Evolutionary conservation across 202 grass and related monocot species (phyloP).

Genomic region (Thinopyrum obtusiflorum): DNA sequence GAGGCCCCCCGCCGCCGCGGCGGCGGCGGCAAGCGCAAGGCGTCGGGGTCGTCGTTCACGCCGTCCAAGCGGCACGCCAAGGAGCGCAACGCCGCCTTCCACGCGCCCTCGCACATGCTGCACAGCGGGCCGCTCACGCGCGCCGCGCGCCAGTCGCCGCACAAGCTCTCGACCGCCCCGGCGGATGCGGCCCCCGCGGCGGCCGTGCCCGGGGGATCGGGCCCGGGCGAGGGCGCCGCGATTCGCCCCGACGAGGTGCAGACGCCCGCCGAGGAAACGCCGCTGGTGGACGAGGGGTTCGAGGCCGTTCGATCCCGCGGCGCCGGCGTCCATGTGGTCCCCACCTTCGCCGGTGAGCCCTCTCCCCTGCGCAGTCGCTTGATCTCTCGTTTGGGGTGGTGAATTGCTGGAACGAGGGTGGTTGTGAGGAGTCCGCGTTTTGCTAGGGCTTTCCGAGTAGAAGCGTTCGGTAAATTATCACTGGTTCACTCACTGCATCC

Average conservation of each 20-base stretch:
- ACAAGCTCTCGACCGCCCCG: constrained; percentile 49
- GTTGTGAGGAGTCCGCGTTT: background rate
- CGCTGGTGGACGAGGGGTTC: constrained; percentile 70
- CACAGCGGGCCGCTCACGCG: constrained; percentile 91
- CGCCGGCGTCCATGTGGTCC: constrained; percentile 72
- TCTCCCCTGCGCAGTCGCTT: background rate
- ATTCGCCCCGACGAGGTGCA: constrained; percentile 42
- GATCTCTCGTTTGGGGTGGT: constrained; percentile 20
- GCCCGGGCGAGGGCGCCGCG: constrained; percentile 19
- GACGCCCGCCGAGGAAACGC: constrained; percentile 48
- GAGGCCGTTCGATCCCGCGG: constrained; percentile 86
- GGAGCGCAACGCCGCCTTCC: constrained; percentile 75
- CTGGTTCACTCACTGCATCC: constrained; percentile 20
- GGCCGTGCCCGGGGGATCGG: constrained; percentile 15
- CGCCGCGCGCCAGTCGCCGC: constrained; percentile 85
- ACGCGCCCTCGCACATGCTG: constrained; percentile 56
- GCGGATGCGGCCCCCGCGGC: constrained; percentile 19
- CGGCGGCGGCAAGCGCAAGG: constrained; percentile 74
- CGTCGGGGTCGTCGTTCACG: constrained; percentile 47
- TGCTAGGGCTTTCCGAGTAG: background rate
- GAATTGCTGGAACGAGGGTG: constrained; percentile 15
- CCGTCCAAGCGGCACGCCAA: constrained; percentile 88
- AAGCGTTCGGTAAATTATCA: background rate
- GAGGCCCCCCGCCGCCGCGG: constrained; percentile 67
- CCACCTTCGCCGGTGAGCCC: constrained; percentile 79